These are phyloP conservation scores for Ophiostoma piceae DNA, from an alignment of 2,329 filamentous ascomycete species.

Conservation along the genomic window DNA sequence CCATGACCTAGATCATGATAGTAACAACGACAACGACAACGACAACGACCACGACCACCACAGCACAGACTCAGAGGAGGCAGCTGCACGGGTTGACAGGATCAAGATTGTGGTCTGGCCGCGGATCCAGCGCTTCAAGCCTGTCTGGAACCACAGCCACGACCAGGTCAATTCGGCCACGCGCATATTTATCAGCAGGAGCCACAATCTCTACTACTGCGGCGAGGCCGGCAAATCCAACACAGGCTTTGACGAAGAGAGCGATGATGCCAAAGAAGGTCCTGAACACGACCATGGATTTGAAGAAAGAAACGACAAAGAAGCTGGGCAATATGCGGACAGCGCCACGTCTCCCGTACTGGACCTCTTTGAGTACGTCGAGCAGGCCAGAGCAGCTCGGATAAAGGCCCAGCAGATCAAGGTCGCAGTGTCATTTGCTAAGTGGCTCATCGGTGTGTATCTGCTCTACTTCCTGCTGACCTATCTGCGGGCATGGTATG, in stretches of 20 bases:
- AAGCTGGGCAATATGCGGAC: neutral
- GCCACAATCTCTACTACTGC: constrained; percentile 33
- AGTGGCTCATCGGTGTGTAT: neutral
- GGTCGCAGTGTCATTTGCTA: neutral
- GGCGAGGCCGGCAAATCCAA: constrained; percentile 24
- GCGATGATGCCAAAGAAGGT: neutral
- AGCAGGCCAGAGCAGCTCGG: neutral
- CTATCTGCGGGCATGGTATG: neutral
- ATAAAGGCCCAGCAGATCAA: neutral
- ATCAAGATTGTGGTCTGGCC: constrained; percentile 35
- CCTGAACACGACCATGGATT: neutral
- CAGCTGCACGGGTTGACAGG: constrained; percentile 28
- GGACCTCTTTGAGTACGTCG: neutral
- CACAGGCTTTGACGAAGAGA: neutral
- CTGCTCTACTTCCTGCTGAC: neutral
- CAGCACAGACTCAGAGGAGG: neutral
- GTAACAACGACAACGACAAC: neutral
- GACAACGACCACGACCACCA: neutral
- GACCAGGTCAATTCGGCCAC: constrained; percentile 23
- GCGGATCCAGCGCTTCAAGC: constrained; percentile 30
- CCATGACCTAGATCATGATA: neutral
- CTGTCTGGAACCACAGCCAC: constrained; percentile 22
- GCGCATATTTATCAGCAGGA: constrained; percentile 29
- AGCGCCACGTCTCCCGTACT: constrained; percentile 4
- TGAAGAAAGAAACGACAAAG: neutral